phyloP scores from a whole-genome alignment of 1,139 yeast species.

The Lizanozyma gosingica region DNA sequence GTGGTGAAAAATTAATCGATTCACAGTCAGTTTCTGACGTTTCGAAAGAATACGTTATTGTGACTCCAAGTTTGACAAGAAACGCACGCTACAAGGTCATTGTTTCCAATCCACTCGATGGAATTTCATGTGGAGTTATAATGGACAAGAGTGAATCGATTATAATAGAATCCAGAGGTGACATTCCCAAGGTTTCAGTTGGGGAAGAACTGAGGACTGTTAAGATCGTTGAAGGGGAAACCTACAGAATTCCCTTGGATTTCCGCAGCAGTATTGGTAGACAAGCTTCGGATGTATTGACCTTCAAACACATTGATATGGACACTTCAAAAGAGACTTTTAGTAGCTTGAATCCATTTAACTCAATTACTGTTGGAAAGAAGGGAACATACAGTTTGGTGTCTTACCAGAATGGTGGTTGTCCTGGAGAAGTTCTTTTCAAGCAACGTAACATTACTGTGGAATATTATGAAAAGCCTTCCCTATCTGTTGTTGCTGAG shows the following conservation, averaged over 20 bases:
- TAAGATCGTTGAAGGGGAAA: slow-evolving; percentile 54
- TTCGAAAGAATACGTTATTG: slow-evolving; percentile 27
- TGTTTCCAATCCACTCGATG: slow-evolving; percentile 60
- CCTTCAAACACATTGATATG: slow-evolving; percentile 19
- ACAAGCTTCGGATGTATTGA: slow-evolving; percentile 28
- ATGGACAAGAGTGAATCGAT: slow-evolving; percentile 50
- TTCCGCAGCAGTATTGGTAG: slow-evolving; percentile 21
- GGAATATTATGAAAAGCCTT: slow-evolving; percentile 51
- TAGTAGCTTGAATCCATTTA: slow-evolving; percentile 27
- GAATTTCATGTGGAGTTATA: slow-evolving; percentile 61
- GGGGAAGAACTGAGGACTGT: slow-evolving; percentile 16
- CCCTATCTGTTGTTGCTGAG: slow-evolving; percentile 17
- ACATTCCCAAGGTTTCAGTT: slow-evolving; percentile 39
- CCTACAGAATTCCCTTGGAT: slow-evolving; percentile 49
- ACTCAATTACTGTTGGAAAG: slow-evolving; percentile 29
- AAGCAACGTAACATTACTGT: slow-evolving; percentile 30
- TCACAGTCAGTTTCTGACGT: slow-evolving; percentile 38
- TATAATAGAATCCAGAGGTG: slow-evolving; percentile 54
- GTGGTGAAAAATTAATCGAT: slow-evolving; percentile 36
- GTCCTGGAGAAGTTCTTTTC: slow-evolving; percentile 49
- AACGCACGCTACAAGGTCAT: slow-evolving; percentile 69
- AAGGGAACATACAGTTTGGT: slow-evolving; percentile 58
- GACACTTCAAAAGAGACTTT: slow-evolving; percentile 15
- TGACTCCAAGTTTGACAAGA: slow-evolving; percentile 42
- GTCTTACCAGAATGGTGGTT: slow-evolving; percentile 56